These are phyloP conservation scores for Agapanthus africanus DNA, from an alignment of 106 monocot genomes.

Conservation along the genomic window DNA sequence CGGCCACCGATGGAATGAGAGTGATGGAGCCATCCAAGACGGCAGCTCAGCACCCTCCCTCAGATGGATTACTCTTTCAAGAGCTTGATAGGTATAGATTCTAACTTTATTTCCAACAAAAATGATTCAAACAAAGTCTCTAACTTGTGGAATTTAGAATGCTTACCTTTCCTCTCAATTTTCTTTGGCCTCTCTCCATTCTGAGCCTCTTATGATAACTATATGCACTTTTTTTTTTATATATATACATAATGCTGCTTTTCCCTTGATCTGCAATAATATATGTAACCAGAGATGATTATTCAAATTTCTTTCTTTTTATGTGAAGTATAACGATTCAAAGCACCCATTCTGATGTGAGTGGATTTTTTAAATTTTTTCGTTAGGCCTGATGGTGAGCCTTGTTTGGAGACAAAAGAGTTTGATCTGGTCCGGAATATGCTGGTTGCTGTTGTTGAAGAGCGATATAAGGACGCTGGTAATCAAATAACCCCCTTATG, in stretches of 20 bases:
- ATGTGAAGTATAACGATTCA: background rate
- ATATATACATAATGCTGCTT: no score
- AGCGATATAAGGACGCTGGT: slow-evolving; percentile 89
- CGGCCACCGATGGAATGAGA: slow-evolving; percentile 74
- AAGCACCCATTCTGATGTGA: background rate
- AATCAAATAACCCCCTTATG: slow-evolving; percentile 6
- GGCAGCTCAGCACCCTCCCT: slow-evolving; percentile 10
- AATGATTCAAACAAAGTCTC: background rate
- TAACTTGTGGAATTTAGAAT: background rate
- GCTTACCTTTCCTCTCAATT: background rate
- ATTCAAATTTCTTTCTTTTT: background rate
- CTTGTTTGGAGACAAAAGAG: slow-evolving; percentile 61
- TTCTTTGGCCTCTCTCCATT: background rate
- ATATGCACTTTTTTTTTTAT: no score
- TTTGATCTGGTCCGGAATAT: slow-evolving; percentile 60
- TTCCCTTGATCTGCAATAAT: no score
- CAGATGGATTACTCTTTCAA: slow-evolving; percentile 34
- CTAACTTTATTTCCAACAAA: background rate
- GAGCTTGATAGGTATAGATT: slow-evolving; percentile 51
- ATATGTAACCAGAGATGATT: background rate
- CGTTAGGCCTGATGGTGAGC: slow-evolving; percentile 29
- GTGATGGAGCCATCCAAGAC: slow-evolving; percentile 44
- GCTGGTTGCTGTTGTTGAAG: slow-evolving; percentile 64
- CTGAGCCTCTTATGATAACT: no score
- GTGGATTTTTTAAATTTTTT: background rate